phyloP scores from a whole-genome alignment of 1,284 basidiomycete species.

The Ustilago xerochloae region DNA sequence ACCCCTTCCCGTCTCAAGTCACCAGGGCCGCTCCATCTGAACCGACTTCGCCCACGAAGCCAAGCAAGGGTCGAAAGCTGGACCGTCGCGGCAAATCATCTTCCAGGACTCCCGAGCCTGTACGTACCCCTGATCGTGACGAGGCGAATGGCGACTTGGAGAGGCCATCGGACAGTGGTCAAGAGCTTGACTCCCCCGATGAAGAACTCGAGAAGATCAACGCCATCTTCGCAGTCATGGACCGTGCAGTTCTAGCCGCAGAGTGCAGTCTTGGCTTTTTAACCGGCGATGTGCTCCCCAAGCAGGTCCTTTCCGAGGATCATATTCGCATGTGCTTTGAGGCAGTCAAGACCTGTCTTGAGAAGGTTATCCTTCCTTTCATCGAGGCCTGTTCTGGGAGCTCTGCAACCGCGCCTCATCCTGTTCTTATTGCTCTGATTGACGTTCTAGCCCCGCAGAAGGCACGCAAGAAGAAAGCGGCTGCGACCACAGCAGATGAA shows the following conservation, averaged over 20 bases:
- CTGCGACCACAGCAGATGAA: conserved; percentile 6
- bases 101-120: conserved; percentile 33
- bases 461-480: conserved; percentile 42
- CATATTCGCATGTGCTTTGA: conserved; percentile 81
- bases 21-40: conserved; percentile 10
- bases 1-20: conserved; percentile 45
- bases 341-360: conserved; percentile 81
- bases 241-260: conserved; percentile 75
- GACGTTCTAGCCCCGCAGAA: conserved; percentile 43
- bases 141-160: neutral
- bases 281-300: conserved; percentile 78
- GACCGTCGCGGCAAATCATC: conserved; percentile 17
- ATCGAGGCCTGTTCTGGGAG: conserved; percentile 75
- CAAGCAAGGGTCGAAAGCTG: conserved; percentile 23
- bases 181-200: conserved; percentile 73
- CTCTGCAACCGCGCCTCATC: conserved; percentile 28
- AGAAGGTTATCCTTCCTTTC: conserved; percentile 84
- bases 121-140: neutral
- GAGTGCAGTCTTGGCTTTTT: conserved; percentile 83
- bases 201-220: conserved; percentile 70
- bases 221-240: conserved; percentile 51
- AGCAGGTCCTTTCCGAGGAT: conserved; percentile 89
- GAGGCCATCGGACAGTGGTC: neutral
- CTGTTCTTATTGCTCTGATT: conserved; percentile 67
- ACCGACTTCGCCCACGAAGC: conserved; percentile 27